These are phyloP conservation scores for Rhynchosporium secalis DNA, from an alignment of 2,329 filamentous ascomycete genomes.

Conservation along the genomic window DNA sequence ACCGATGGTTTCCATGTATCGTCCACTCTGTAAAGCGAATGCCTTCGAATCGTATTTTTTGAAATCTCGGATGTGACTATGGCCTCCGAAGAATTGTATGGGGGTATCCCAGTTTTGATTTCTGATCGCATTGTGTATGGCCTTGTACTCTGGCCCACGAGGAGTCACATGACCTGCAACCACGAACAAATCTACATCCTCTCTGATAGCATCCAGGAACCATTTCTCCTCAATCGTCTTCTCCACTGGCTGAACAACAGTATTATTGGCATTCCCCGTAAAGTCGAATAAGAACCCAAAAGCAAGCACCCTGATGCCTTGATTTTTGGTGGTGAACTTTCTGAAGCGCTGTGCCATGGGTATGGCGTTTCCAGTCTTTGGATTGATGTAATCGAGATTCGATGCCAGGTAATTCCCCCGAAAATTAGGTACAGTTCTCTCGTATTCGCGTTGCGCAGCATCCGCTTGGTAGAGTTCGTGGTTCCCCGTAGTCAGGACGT, in stretches of 20 bases:
- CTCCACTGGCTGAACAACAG: slow-evolving; percentile 75
- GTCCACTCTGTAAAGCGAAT: slow-evolving; percentile 79
- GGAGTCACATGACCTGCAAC: slow-evolving; percentile 84
- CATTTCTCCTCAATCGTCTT: slow-evolving; percentile 80
- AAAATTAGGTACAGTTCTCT: slow-evolving; percentile 80
- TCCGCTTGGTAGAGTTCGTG: slow-evolving; percentile 89
- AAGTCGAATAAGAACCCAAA: slow-evolving; percentile 98
- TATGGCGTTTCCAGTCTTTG: slow-evolving; percentile 66
- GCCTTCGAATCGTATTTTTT: slow-evolving; percentile 75
- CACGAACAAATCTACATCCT: slow-evolving; percentile 84
- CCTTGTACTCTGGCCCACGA: slow-evolving; percentile 74
- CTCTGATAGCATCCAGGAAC: slow-evolving; percentile 84
- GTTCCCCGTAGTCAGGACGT: slow-evolving; percentile 85
- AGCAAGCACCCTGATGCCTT: slow-evolving; percentile 77
- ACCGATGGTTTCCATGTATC: slow-evolving; percentile 93
- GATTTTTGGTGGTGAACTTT: slow-evolving; percentile 90
- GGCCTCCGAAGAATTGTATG: slow-evolving; percentile 89
- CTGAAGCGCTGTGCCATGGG: slow-evolving; percentile 81
- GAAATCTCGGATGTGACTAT: slow-evolving; percentile 86
- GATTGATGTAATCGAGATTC: slow-evolving; percentile 85
- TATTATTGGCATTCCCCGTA: slow-evolving; percentile 86
- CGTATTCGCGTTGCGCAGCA: slow-evolving; percentile 76
- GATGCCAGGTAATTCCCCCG: slow-evolving; percentile 80
- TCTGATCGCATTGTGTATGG: slow-evolving; percentile 77
- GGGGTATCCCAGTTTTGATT: slow-evolving; percentile 75